Evolutionary conservation across 2,329 filamentous ascomycete species (phyloP).

Genomic region (Parasarocladium wereldwijsianum): DNA sequence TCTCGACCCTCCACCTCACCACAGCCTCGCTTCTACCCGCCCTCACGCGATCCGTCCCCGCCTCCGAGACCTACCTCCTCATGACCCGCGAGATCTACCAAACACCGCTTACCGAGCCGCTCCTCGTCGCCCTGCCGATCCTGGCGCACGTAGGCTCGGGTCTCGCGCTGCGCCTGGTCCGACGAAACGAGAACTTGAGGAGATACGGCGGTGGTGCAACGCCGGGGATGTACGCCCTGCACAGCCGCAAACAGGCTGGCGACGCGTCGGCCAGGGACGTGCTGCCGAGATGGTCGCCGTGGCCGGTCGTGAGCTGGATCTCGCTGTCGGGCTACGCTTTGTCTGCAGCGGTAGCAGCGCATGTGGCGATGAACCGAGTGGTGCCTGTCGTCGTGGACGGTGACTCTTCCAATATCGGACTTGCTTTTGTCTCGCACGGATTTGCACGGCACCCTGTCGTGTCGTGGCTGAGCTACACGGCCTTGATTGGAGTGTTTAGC

Average conservation of each 20-base stretch:
- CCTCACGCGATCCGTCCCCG: slow-evolving; percentile 53
- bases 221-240: slow-evolving; percentile 29
- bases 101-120: slow-evolving; percentile 62
- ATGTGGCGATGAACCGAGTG: slow-evolving; percentile 61
- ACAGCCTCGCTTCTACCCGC: slow-evolving; percentile 76
- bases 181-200: slow-evolving; percentile 53
- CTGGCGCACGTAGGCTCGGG: slow-evolving; percentile 65
- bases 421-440: slow-evolving; percentile 74
- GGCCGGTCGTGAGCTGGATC: slow-evolving; percentile 59
- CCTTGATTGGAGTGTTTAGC: slow-evolving; percentile 51
- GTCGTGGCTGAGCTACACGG: slow-evolving; percentile 54
- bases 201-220: slow-evolving; percentile 58
- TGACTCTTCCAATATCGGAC: slow-evolving; percentile 70
- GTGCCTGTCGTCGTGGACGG: slow-evolving; percentile 67
- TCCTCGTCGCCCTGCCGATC: slow-evolving; percentile 64
- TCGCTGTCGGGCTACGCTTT: slow-evolving; percentile 61
- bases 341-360: slow-evolving; percentile 48
- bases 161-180: slow-evolving; percentile 59
- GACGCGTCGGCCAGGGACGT: slow-evolving; percentile 15
- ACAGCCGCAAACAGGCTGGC: slow-evolving; percentile 16
- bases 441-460: slow-evolving; percentile 57
- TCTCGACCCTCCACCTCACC: slow-evolving; percentile 60
- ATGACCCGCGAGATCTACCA: slow-evolving; percentile 90
- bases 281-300: slow-evolving; percentile 28
- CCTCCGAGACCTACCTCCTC: slow-evolving; percentile 73